Base-by-base conservation (phyloP, 768 basidiomycete species). In the Phlegmacium glaucopus region DNA sequence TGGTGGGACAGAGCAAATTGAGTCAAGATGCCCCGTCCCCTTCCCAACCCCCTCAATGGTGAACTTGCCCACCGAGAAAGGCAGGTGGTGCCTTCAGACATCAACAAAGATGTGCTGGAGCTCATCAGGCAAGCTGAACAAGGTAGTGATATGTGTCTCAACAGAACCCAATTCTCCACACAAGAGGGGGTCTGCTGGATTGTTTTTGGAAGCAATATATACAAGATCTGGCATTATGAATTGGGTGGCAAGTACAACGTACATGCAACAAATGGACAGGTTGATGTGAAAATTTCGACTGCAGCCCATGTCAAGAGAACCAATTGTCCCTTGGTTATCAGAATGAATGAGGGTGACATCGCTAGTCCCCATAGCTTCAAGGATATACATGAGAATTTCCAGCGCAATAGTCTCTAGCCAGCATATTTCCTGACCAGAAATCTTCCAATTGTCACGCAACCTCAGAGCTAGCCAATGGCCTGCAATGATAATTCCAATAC, bases 281-380 rank as follows among this genome's bases (percentile, higher is more conserved):
- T 69, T 68, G 35, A 62, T 54, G 30, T 59, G 49, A 11, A 48
- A 48, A 36, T 69, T 69, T 2, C 50, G 50, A 32, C 64, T 54
- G 6, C 57, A 55, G 1, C 68, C 66, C 15, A 61, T 63, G 5
- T 28, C 38, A 41, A 61, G 61, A 4, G 64, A 56, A 12, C 60
- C 59, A 25, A 71, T 67, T 3, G 58, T 55, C n/a, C n/a, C n/a
- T n/a, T 6, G 39, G 48, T 67, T 70, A 44, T 70, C 65, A 1
- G 60, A 61, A 28, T 57, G 55, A 26, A 66, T 47, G 1, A 69
- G 9, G 11, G 51, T 35, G 4, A 22, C 15, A 41, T 67, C 35
- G 1, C 17, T 17, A 13, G 51, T 40, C 13, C 41, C 47, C 3
- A 28, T 28, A 5, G 35, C 44, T 8, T 52, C 53, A 2, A 62